Conservation (phyloP, 2,329 filamentous ascomycete genomes). For the Chrysoporthe cubensis region DNA sequence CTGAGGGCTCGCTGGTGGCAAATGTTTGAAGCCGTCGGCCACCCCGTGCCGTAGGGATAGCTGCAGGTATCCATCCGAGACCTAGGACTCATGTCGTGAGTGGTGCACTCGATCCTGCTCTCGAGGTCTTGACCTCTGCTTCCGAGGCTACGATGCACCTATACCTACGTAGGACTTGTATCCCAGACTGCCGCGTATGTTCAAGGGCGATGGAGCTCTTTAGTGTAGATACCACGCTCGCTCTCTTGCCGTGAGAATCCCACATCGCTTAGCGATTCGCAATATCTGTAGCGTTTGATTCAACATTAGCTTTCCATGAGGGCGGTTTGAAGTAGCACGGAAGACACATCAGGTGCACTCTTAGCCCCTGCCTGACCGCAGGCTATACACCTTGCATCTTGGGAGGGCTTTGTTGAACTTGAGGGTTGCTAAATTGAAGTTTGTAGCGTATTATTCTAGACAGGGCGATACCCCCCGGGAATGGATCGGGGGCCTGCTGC, state of each 20-base stretch:
- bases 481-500: constrained; percentile 3
- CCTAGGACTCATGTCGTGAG: not conserved
- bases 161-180: not conserved
- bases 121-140: not conserved
- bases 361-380: not conserved
- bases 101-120: not conserved
- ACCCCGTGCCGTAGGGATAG: not conserved
- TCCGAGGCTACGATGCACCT: not conserved
- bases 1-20: not conserved
- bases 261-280: too few relatives aligned
- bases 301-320: too few relatives aligned
- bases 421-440: not conserved
- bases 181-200: too few relatives aligned
- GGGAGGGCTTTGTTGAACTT: not conserved
- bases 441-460: constrained; percentile 3
- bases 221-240: too few relatives aligned
- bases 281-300: too few relatives aligned
- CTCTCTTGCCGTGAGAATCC: too few relatives aligned
- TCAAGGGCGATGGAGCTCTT: too few relatives aligned
- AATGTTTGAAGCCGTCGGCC: not conserved
- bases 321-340: not conserved
- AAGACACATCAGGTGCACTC: not conserved
- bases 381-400: not conserved
- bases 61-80: not conserved
- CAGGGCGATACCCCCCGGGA: not conserved